phyloP scores from a whole-genome alignment of 441 rosid genomes.

The Monsonia emarginata region DNA sequence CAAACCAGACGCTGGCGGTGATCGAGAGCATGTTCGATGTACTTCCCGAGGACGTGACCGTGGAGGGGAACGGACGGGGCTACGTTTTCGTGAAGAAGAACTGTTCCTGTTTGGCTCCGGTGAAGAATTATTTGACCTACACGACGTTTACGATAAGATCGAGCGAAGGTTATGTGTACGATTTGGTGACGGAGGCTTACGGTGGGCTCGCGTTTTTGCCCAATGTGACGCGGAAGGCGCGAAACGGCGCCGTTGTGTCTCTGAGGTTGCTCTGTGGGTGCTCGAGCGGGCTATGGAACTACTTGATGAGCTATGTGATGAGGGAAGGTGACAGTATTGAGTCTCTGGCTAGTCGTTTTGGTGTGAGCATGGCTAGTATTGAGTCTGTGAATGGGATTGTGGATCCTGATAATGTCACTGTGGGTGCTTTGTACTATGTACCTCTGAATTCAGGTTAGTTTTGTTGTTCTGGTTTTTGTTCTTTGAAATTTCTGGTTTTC shows the following conservation, averaged over 20 bases:
- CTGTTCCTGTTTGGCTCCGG: slow-evolving; percentile 62
- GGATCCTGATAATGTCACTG: slow-evolving; percentile 71
- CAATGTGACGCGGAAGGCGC: slow-evolving; percentile 41
- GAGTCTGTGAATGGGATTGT: slow-evolving; percentile 60
- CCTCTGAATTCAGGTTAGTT: slow-evolving; percentile 79
- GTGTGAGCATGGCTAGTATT: slow-evolving; percentile 85
- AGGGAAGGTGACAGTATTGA: slow-evolving; percentile 67
- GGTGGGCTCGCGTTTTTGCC: slow-evolving; percentile 70
- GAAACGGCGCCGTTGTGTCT: slow-evolving; percentile 61
- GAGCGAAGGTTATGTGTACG: slow-evolving; percentile 48
- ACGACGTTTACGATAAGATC: slow-evolving; percentile 72
- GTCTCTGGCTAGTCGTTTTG: slow-evolving; percentile 77
- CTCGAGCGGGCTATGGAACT: slow-evolving; percentile 91
- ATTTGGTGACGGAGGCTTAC: slow-evolving; percentile 52
- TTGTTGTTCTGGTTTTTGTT: neutral
- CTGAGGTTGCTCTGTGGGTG: slow-evolving; percentile 86
- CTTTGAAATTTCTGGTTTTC: neutral
- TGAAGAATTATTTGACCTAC: slow-evolving; percentile 53
- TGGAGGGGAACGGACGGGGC: slow-evolving; percentile 35
- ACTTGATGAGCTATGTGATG: slow-evolving; percentile 82
- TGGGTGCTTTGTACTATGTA: slow-evolving; percentile 63
- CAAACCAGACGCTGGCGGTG: slow-evolving; percentile 47
- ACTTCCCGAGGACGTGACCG: slow-evolving; percentile 51
- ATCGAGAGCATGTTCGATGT: slow-evolving; percentile 93
- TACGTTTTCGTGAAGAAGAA: slow-evolving; percentile 67